Conservation (phyloP, 140 eudicot genomes). For the Cichorium intybus region DNA sequence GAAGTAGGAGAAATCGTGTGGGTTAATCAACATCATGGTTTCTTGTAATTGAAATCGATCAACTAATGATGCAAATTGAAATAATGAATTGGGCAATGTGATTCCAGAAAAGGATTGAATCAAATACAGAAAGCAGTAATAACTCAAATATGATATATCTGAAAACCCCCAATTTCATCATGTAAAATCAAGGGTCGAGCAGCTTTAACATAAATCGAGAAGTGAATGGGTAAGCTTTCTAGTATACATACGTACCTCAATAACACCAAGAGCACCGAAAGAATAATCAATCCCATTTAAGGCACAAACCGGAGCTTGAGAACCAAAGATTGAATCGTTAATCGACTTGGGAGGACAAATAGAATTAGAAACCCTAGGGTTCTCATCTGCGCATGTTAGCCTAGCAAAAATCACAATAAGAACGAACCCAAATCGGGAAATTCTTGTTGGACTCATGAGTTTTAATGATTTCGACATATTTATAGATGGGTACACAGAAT, state of each 20-base stretch:
- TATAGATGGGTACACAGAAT: neutral
- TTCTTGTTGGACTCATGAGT: conserved; percentile 15
- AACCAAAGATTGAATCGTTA: conserved; percentile 47
- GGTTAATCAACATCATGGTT: neutral
- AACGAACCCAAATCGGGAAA: conserved; percentile 35
- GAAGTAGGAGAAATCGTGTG: neutral
- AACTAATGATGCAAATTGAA: neutral
- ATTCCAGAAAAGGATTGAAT: neutral
- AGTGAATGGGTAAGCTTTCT: neutral
- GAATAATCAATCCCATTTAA: conserved; percentile 25
- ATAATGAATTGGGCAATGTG: conserved; percentile 2
- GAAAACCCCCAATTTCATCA: conserved; percentile 8
- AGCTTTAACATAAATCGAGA: neutral
- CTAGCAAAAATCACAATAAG: conserved; percentile 38
- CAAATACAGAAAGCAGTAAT: neutral
- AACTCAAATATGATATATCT: neutral
- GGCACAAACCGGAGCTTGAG: conserved; percentile 38
- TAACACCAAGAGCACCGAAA: conserved; percentile 39
- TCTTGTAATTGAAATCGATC: neutral
- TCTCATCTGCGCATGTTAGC: conserved; percentile 40
- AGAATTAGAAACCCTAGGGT: conserved; percentile 38
- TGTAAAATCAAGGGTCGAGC: neutral
- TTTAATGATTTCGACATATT: conserved; percentile 11
- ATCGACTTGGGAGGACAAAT: conserved; percentile 44
- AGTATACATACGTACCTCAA: conserved; percentile 50